A percentile compares a stretch with the other conserved stretches of the same genome.
phyloP scores from a whole-genome alignment of 306 rosid genomes.

The Comarum palustre region DNA sequence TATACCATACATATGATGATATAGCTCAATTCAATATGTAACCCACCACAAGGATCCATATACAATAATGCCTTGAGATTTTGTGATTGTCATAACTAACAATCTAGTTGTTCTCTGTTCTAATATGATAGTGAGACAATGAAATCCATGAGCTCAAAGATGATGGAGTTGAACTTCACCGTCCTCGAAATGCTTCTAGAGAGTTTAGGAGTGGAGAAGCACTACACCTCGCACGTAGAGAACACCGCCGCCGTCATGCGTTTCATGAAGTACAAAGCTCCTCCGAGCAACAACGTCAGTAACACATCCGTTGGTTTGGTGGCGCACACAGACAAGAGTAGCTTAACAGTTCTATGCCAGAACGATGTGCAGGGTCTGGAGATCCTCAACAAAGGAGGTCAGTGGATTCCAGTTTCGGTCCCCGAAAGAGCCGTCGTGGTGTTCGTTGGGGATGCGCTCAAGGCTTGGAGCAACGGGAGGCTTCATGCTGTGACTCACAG shows the following conservation, averaged over 20 bases:
- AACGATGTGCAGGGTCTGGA: constrained; percentile 51
- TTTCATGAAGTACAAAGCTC: constrained; percentile 39
- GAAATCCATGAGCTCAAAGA: constrained; percentile 28
- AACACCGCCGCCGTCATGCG: constrained; percentile 20
- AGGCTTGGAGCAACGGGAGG: constrained; percentile 62
- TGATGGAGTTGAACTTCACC: constrained; percentile 24
- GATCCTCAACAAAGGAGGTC: constrained; percentile 39
- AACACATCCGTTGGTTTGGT: constrained; percentile 16
- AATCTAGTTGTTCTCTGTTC: not conserved
- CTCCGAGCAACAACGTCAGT: constrained; percentile 22
- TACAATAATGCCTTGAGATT: not conserved
- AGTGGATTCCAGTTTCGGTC: constrained; percentile 35
- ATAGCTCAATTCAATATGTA: not conserved
- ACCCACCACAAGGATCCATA: constrained; percentile 1
- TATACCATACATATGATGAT: not conserved
- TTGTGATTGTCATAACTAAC: not conserved
- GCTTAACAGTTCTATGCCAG: constrained; percentile 38
- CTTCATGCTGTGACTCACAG: constrained; percentile 43
- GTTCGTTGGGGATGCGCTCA: constrained; percentile 45
- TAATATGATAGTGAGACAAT: constrained; percentile 32
- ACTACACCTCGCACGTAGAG: constrained; percentile 28
- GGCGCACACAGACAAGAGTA: constrained; percentile 47
- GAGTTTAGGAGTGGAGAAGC: constrained; percentile 33
- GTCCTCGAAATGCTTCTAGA: constrained; percentile 40
- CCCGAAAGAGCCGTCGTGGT: constrained; percentile 30